phyloP scores from a whole-genome alignment of 257 asterid species.

The Capsicum pubescens region DNA sequence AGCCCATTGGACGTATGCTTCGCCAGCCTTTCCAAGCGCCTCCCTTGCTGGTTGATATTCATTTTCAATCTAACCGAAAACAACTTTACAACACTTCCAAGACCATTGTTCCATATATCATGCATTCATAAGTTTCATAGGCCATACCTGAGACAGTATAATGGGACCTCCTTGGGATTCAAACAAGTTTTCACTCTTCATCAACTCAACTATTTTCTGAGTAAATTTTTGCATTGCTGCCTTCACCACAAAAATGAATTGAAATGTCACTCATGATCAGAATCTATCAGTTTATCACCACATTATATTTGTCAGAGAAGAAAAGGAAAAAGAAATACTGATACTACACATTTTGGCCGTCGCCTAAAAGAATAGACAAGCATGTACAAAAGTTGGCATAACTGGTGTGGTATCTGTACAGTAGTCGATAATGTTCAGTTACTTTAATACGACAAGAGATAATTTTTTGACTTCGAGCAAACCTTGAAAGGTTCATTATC shows the following conservation, averaged over 20 bases:
- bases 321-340: background rate
- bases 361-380: background rate
- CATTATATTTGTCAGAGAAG: background rate
- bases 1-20: conserved; percentile 67
- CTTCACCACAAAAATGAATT: conserved; percentile 39
- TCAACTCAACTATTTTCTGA: conserved; percentile 61
- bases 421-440: background rate
- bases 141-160: conserved; percentile 68
- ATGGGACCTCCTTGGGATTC: conserved; percentile 82
- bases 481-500: conserved; percentile 79
- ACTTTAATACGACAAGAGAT: background rate
- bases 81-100: background rate
- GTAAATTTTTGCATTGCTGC: conserved; percentile 68
- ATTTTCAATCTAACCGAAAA: conserved; percentile 60
- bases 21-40: conserved; percentile 60
- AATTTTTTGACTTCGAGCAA: background rate
- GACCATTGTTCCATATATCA: background rate
- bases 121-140: background rate
- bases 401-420: background rate
- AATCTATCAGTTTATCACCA: background rate
- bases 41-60: conserved; percentile 58
- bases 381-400: background rate
- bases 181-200: conserved; percentile 66
- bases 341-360: background rate
- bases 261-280: conserved; percentile 23